Percentiles rank a stretch among this genome's conserved stretches.
Evolutionary conservation across 2,329 filamentous ascomycete species (phyloP).

Genomic region (Paradendryphiella salina): DNA sequence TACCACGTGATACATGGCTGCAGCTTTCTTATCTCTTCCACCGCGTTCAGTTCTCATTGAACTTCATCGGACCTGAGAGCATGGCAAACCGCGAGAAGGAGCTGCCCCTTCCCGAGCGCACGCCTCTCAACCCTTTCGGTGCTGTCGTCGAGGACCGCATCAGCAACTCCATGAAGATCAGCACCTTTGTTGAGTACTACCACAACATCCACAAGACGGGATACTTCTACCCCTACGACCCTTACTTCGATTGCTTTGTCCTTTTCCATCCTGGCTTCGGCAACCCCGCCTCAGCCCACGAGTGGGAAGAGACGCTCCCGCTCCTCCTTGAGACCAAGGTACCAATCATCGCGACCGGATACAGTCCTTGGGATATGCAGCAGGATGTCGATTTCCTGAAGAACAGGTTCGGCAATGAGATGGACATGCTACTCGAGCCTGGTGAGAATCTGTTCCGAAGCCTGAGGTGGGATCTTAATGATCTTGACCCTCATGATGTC

Average conservation of each 20-base stretch:
- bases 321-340: constrained; percentile 92
- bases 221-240: constrained; percentile 91
- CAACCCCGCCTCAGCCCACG: constrained; percentile 87
- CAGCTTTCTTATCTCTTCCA: constrained; percentile 95
- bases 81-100: constrained; percentile 94
- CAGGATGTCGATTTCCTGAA: constrained; percentile 88
- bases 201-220: constrained; percentile 92
- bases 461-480: constrained; percentile 94
- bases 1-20: constrained; percentile 91
- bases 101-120: constrained; percentile 86
- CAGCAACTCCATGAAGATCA: constrained; percentile 89
- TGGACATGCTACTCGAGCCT: constrained; percentile 87
- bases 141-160: constrained; percentile 92
- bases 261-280: constrained; percentile 96
- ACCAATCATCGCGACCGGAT: constrained; percentile 91
- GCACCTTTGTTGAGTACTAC: constrained; percentile 97
- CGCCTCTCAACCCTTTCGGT: constrained; percentile 84
- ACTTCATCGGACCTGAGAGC: constrained; percentile 94
- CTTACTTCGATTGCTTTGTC: constrained; percentile 97
- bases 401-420: constrained; percentile 83
- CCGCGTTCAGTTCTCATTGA: constrained; percentile 82
- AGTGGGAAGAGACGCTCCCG: constrained; percentile 91
- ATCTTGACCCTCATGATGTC: constrained; percentile 89
- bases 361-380: constrained; percentile 93
- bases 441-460: constrained; percentile 95